Percentiles rank a stretch among this genome's conserved stretches.
These are phyloP conservation scores for Colletotrichum lupini DNA, from an alignment of 2,329 filamentous ascomycete genomes.

Conservation along the genomic window DNA sequence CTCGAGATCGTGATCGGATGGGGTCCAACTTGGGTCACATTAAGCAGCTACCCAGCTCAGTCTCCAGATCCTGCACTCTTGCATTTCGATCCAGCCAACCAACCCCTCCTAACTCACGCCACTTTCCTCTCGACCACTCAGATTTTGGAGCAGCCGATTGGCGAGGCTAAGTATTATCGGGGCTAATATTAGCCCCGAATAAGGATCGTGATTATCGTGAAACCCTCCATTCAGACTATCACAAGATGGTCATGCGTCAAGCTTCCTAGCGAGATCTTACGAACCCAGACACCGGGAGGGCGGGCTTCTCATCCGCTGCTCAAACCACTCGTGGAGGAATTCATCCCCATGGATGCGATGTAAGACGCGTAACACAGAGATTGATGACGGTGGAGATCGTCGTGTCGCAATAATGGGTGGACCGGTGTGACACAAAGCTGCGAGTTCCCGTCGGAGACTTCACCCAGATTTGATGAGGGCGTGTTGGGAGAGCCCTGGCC, in stretches of 20 bases:
- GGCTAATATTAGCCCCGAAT: neutral
- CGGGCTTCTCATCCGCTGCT: neutral
- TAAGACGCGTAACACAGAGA: neutral
- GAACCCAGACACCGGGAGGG: conserved; percentile 4
- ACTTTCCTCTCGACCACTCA: neutral
- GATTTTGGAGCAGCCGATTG: neutral
- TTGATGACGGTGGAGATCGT: conserved; percentile 7
- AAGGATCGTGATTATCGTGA: conserved; percentile 7
- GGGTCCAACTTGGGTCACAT: neutral
- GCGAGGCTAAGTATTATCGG: neutral
- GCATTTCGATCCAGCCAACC: conserved; percentile 31
- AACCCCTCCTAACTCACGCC: neutral
- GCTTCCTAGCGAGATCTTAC: conserved; percentile 14
- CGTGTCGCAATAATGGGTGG: conserved; percentile 22
- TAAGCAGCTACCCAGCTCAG: neutral
- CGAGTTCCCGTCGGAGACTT: conserved; percentile 8
- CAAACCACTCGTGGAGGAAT: conserved; percentile 21
- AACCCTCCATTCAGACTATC: neutral
- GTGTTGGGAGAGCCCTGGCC: neutral
- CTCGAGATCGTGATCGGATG: neutral
- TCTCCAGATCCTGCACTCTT: conserved; percentile 30
- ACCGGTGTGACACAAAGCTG: conserved; percentile 20
- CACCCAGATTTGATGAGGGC: neutral
- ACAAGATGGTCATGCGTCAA: neutral
- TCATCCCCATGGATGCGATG: neutral